These are phyloP conservation scores for Phyllostachys edulis DNA, from an alignment of 176 grass and related monocot species.

Conservation along the genomic window DNA sequence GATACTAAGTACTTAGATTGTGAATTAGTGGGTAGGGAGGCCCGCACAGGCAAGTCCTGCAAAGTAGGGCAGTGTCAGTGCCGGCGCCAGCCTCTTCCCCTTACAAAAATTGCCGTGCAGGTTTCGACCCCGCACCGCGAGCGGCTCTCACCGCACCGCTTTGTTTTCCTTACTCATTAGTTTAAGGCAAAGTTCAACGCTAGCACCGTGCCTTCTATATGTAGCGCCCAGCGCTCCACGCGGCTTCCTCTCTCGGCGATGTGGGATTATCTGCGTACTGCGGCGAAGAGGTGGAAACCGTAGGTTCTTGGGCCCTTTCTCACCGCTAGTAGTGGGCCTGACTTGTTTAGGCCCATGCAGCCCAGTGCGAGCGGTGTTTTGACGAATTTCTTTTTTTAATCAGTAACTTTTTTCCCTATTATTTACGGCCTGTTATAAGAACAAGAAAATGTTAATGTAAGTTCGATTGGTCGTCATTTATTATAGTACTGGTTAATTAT, in stretches of 20 bases:
- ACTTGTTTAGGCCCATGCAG: no score
- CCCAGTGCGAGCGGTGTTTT: no score
- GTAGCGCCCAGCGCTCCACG: neutral
- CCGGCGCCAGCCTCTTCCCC: conserved; percentile 69
- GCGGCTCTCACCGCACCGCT: conserved; percentile 79
- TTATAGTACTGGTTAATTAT: no score
- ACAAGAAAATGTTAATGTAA: no score
- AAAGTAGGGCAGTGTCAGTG: conserved; percentile 78
- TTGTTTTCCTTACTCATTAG: conserved; percentile 99
- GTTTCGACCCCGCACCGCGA: conserved; percentile 51
- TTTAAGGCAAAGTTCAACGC: conserved; percentile 49
- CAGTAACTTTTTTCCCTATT: no score
- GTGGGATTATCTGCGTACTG: conserved; percentile 28
- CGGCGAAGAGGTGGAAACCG: no score
- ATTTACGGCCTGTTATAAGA: no score
- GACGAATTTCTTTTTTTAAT: no score
- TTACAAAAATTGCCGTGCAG: conserved; percentile 68
- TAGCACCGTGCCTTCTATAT: neutral
- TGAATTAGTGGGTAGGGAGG: conserved; percentile 57
- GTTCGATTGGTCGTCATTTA: no score
- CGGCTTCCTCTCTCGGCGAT: neutral
- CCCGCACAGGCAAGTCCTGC: conserved; percentile 87
- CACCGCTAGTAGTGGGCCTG: no score
- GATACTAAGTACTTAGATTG: neutral
- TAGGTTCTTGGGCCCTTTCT: no score